Evolutionary conservation across 108 stramenopile genomes (phyloP).

Genomic region (Nitzschia sp.): DNA sequence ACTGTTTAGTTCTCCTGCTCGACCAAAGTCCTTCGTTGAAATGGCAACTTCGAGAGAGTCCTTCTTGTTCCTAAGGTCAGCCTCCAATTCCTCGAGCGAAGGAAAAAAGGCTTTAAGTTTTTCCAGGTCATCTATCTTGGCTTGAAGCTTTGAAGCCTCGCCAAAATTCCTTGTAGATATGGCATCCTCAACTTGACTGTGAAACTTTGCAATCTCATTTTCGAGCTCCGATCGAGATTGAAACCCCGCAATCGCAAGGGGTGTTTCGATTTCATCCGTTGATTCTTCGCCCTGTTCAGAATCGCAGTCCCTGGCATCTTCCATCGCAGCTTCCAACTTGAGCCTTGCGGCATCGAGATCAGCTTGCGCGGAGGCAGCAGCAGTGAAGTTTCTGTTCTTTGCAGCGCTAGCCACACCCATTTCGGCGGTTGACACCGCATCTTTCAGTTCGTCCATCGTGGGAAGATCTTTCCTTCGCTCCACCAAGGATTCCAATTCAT

Average conservation of each 20-base stretch:
- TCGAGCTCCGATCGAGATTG: conserved; percentile 73
- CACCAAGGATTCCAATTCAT: conserved; percentile 60
- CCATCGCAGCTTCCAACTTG: conserved; percentile 48
- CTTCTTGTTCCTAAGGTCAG: conserved; percentile 37
- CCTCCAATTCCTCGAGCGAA: conserved; percentile 67
- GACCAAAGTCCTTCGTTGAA: conserved; percentile 57
- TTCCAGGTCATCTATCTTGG: conserved; percentile 60
- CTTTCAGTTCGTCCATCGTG: conserved; percentile 69
- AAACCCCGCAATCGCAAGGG: conserved; percentile 40
- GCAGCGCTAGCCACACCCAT: conserved; percentile 61
- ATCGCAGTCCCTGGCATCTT: conserved; percentile 23
- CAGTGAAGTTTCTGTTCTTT: conserved; percentile 65
- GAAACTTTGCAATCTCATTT: conserved; percentile 45
- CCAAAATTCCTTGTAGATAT: conserved; percentile 62
- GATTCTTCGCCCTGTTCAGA: conserved; percentile 23
- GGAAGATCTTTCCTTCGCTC: conserved; percentile 66
- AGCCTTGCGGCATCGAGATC: conserved; percentile 58
- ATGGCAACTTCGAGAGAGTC: conserved; percentile 57
- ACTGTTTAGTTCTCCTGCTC: conserved; percentile 57
- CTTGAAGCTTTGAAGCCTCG: conserved; percentile 55
- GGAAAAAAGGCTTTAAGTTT: conserved; percentile 62
- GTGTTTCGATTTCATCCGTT: conserved; percentile 5
- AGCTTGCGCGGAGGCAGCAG: conserved; percentile 62
- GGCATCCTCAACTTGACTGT: conserved; percentile 51
- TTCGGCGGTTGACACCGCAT: conserved; percentile 58